Conservation (phyloP, 108 stramenopile species). For the Skeletonema costatum region DNA sequence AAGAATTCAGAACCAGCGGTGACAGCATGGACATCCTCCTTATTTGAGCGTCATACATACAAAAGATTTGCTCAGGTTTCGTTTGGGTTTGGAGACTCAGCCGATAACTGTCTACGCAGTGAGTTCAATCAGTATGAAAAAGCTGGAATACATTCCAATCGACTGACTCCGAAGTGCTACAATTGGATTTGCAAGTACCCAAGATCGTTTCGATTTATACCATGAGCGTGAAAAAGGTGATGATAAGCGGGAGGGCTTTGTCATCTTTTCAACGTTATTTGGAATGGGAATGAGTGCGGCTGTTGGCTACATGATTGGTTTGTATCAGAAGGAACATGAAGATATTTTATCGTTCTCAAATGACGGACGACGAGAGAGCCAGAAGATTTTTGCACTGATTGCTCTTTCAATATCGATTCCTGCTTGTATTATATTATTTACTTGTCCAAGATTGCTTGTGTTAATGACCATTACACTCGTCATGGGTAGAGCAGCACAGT, state of each 20-base stretch:
- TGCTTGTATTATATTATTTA: conserved; percentile 19
- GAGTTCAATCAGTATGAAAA: conserved; percentile 13
- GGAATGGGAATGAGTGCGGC: conserved; percentile 2
- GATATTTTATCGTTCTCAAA: conserved; percentile 12
- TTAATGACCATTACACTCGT: conserved; percentile 6
- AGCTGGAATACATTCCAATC: conserved; percentile 8
- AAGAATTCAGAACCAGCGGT: not conserved
- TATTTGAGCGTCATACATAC: conserved; percentile 21
- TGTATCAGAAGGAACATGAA: conserved; percentile 28
- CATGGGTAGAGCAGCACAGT: conserved; percentile 27
- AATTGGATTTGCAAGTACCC: conserved; percentile 31
- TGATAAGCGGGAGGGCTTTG: conserved; percentile 40
- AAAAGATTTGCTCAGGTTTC: conserved; percentile 18
- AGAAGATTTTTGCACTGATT: conserved; percentile 15
- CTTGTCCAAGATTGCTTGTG: conserved; percentile 17
- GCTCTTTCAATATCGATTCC: conserved; percentile 23
- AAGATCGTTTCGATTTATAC: conserved; percentile 12
- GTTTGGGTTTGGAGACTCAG: conserved; percentile 17
- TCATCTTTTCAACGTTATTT: conserved; percentile 21
- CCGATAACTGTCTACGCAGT: conserved; percentile 19
- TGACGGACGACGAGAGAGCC: conserved; percentile 14
- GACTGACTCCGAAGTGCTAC: conserved; percentile 28
- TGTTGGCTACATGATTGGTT: conserved; percentile 22
- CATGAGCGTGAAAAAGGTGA: conserved; percentile 22
- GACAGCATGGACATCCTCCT: not conserved